Base-by-base conservation (phyloP, 352 stramenopile species). In the Phytophthora multivora region DNA sequence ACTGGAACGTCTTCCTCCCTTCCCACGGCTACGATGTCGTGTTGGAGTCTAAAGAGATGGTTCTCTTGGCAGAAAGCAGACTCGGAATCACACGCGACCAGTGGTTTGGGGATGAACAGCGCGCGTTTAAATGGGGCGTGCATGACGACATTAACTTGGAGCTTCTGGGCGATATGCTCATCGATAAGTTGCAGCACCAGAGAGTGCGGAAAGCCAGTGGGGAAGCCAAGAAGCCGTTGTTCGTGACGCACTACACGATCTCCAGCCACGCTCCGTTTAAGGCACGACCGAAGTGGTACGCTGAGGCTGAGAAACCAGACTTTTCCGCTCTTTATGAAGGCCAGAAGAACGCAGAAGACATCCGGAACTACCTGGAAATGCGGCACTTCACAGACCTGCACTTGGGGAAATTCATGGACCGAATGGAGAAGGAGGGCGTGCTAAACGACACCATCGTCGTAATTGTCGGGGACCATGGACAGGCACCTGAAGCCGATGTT, bases 211-310 rank as follows among this genome's bases (percentile, higher is more conserved):
- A 65, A 21, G 33, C 36, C 4, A 52, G 19, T 2, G 62, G 58
- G 0, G 23, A 73, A 7, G 30, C 56, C 0, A 81, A 80, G 51
- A 61, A 65, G 28, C 73, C 78, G 11, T 64, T 80, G 23, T 85
- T 84, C 45, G 50, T 75, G 25, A 88, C 74, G n/a, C 73, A 83
- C 51, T 88, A 83, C 62, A 83, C 75, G 16, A 88, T 88, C 60
- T 83, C 73, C 8, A 86, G 73, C 31, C 79, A 88, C 51, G 63
- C 26, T 49, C 71, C 50, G 70, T 74, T 54, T 28, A 46, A 48
- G 51, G 71, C 5, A 51, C 59, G 60, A 1, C 71, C 78, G 0
- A 52, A 63, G 33, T 85, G 78, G 78, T 83, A 79, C 47, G 31
- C 71, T 0, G 23, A 69, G 59, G 78, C 53, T 0, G 55, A 51